Base-by-base conservation (phyloP, 805 yeast genomes). In the Torulaspora quercuum region DNA sequence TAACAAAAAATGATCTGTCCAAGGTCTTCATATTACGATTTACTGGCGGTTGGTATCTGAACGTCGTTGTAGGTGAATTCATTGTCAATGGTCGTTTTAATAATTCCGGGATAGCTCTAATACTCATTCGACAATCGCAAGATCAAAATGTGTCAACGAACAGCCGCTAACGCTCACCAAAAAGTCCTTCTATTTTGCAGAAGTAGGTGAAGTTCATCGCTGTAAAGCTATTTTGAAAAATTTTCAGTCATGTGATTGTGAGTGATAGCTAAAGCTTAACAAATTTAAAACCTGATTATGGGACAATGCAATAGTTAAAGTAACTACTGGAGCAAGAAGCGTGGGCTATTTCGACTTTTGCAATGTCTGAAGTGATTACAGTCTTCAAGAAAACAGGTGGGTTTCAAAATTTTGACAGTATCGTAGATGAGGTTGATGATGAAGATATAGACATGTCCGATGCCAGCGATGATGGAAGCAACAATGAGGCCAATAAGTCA, bases 1-100 rank as follows among this genome's bases (percentile, higher is more conserved):
- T 69, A 5, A 64, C 53, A 64, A 90, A 90, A 46, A 76, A 73
- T 1, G 74, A 59, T 27, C 82, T 71, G 59, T 90, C 92, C 25
- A 90, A 69, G 10, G 54, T 69, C 27, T 53, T 73, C 86, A 85
- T 78, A 2, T 73, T 68, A 29, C 84, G 62, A 55, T 82, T 69
- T 6, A 77, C 64, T 0, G 96, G 96, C 1, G 95, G 94, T 52
- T 40, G 35, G 37, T 55, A 61, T 33, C 48, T 55, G 19, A 45
- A 48, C n/a, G 26, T 16, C 12, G 26, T 16, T 5, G 39, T 20
- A 20, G 13, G 7, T 11, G 32, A n/a, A 25, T 23, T 35, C 30
- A 33, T 32, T 16, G 26, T 33, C 23, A 26, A 16, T 12, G 25
- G 11, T 25, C 42, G 34, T 25, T 18, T 12, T 18, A 30, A 24